These are phyloP conservation scores for Rhodamnia argentea DNA, from an alignment of 345 rosid species.

Conservation along the genomic window DNA sequence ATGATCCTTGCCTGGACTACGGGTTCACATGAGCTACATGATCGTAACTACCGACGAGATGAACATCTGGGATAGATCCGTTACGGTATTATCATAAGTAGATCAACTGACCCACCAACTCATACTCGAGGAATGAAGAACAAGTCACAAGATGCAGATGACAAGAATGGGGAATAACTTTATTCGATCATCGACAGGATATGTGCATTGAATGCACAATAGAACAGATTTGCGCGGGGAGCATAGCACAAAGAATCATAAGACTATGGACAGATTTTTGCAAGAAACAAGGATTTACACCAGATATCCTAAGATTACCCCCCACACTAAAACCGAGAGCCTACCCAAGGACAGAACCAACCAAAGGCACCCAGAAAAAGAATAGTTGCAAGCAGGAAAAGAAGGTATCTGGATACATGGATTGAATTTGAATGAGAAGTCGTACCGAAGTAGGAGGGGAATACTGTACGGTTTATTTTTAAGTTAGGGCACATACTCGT, in stretches of 20 bases:
- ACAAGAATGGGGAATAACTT: background rate
- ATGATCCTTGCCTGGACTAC: background rate
- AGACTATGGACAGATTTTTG: constrained; percentile 11
- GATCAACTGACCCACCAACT: background rate
- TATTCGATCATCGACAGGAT: background rate
- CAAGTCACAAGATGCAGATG: background rate
- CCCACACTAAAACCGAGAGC: background rate
- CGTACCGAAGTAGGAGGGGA: background rate
- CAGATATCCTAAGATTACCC: background rate
- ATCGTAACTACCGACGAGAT: background rate
- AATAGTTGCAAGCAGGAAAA: background rate
- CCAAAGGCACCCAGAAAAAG: background rate
- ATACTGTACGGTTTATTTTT: background rate
- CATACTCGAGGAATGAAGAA: background rate
- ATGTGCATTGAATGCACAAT: background rate
- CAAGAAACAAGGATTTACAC: background rate
- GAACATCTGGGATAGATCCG: background rate
- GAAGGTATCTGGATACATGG: background rate
- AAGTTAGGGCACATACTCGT: constrained; percentile 60
- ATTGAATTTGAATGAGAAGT: background rate
- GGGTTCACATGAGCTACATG: background rate
- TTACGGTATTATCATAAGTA: background rate
- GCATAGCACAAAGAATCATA: constrained; percentile 47
- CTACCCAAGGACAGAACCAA: background rate
- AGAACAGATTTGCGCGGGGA: constrained; percentile 24